A percentile compares a stretch with the other conserved stretches of the same genome.
Conservation (phyloP, 257 asterid species). For the Solanum medicagineum region DNA sequence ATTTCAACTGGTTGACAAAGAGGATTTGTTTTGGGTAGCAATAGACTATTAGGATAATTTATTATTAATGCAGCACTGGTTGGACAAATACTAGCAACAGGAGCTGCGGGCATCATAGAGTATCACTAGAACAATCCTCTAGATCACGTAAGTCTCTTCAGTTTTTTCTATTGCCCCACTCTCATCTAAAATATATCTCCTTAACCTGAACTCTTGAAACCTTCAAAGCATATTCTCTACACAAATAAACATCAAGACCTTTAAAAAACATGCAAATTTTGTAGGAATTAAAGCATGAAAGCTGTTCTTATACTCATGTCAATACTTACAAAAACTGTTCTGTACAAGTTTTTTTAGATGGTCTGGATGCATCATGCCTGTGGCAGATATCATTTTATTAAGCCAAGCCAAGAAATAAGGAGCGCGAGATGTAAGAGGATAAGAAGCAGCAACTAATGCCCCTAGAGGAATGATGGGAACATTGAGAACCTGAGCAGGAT, state of each 20-base stretch:
- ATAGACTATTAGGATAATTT: not conserved
- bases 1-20: not conserved
- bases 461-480: slow-evolving; percentile 94
- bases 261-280: not conserved
- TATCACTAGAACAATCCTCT: not conserved
- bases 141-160: not conserved
- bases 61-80: not conserved
- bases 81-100: not conserved
- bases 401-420: slow-evolving; percentile 83
- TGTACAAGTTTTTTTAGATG: slow-evolving; percentile 72
- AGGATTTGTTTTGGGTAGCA: not conserved
- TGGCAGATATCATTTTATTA: slow-evolving; percentile 77
- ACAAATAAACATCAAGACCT: not conserved
- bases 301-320: not conserved
- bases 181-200: not conserved
- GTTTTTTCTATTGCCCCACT: not conserved
- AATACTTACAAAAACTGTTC: slow-evolving; percentile 78
- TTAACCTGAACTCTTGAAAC: not conserved
- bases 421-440: slow-evolving; percentile 84
- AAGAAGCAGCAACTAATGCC: slow-evolving; percentile 73
- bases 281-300: not conserved
- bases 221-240: not conserved
- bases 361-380: slow-evolving; percentile 97
- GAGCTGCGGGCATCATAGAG: not conserved
- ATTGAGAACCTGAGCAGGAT: slow-evolving; percentile 91